phyloP scores from a whole-genome alignment of 352 stramenopile genomes.

The Phytophthora brassicae region DNA sequence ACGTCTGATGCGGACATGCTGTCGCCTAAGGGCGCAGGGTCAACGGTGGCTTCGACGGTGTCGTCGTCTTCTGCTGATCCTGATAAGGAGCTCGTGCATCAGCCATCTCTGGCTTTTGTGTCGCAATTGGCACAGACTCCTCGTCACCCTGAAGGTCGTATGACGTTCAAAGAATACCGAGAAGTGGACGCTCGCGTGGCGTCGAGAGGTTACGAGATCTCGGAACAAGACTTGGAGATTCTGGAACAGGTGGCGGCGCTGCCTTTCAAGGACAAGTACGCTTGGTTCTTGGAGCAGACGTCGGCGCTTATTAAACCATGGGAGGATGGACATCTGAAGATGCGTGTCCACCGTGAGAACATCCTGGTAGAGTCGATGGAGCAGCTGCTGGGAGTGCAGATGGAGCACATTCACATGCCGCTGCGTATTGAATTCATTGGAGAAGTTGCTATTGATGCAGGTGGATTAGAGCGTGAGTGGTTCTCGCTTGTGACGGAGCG shows the following conservation, averaged over 20 bases:
- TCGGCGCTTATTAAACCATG: constrained; percentile 84
- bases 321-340: constrained; percentile 85
- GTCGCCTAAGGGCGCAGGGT: constrained; percentile 31
- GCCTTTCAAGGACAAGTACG: constrained; percentile 89
- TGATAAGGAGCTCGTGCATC: constrained; percentile 73
- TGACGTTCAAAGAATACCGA: constrained; percentile 89
- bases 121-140: constrained; percentile 84
- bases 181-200: constrained; percentile 85
- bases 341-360: constrained; percentile 82
- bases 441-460: constrained; percentile 88
- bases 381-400: constrained; percentile 78
- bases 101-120: constrained; percentile 85
- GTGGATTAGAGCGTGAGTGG: constrained; percentile 90
- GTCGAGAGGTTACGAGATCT: constrained; percentile 87
- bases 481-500: constrained; percentile 82
- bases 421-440: constrained; percentile 89
- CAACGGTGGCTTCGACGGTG: constrained; percentile 13
- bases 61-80: constrained; percentile 18
- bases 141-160: constrained; percentile 76
- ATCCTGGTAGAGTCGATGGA: constrained; percentile 88
- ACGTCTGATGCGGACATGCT: constrained; percentile 45
- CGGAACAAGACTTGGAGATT: constrained; percentile 85
- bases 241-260: constrained; percentile 82
- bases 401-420: constrained; percentile 88
- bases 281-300: constrained; percentile 85